Evolutionary conservation across 345 rosid species (phyloP), one percentile per base, ranked within the genome.

Genomic region (Acer negundo): DNA sequence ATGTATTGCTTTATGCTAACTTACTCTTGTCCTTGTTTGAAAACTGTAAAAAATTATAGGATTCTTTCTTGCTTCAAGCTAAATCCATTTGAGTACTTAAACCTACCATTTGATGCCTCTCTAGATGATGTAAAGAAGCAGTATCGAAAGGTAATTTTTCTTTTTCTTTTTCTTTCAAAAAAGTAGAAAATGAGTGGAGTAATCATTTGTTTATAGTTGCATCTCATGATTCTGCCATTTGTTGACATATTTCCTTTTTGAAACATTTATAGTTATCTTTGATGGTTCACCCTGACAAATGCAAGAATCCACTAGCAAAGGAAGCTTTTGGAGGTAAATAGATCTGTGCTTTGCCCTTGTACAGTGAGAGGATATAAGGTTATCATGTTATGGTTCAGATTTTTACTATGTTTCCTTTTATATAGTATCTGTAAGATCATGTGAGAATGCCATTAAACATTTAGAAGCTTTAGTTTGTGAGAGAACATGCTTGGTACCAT

Each of bases 241-340:
- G 51, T 63, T 77, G 71, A 59, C 63, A 2, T 75, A 17, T 70
- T 85, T 77, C 63, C 17, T 28, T 13, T 62, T 24, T 79, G n/a
- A 24, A 73, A 42, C 53, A 61, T 31, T 46, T 85, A 20, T 70
- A 94, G 99, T 70, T 96, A 75, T 96, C 99, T 75, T 83, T 96
- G 84, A 77, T 96, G 89, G 97, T 96, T 82, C 98, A 93, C 56
- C 99, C 99, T 85, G 98, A 96, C 75, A 96, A 96, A 86, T 96
- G 98, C 91, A 93, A 96, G 87, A 98, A 96, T 85, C 97, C 97
- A 16, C 96, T 90, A 83, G 97, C 99, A 40, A 93, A 96, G 80
- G 99, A 96, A 86, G 99, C 99, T 63, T 96, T 96, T 86, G 94
- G 84, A 82, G 98, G 99, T 94, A 81, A 66, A 7, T 80, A 40